These are phyloP conservation scores for Ogataea siamensis DNA, from an alignment of 805 yeast species.

Conservation along the genomic window DNA sequence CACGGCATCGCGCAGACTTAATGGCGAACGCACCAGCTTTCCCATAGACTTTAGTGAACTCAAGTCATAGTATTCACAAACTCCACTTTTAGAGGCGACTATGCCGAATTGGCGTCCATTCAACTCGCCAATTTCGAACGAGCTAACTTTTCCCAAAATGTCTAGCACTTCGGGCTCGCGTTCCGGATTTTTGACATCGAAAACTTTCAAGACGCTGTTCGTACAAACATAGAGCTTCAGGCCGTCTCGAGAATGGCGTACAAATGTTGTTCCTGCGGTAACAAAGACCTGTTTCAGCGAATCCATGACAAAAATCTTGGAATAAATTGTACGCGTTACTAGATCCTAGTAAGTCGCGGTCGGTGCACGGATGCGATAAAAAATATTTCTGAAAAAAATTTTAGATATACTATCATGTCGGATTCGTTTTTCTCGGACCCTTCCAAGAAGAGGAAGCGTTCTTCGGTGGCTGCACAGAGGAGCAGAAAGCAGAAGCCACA, in stretches of 20 bases:
- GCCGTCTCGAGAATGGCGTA: conserved; percentile 25
- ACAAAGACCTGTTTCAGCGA: conserved; percentile 32
- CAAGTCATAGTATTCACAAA: conserved; percentile 41
- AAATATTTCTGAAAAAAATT: conserved; percentile 7
- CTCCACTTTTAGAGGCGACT: conserved; percentile 43
- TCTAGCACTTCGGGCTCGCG: conserved; percentile 63
- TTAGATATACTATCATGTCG: conserved; percentile 24
- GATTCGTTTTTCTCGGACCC: conserved; percentile 67
- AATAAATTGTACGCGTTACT: conserved; percentile 9
- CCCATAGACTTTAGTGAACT: conserved; percentile 24
- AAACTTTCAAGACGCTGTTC: conserved; percentile 53
- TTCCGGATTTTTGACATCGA: conserved; percentile 46
- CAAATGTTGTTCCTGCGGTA: conserved; percentile 27
- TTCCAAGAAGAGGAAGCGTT: conserved; percentile 39
- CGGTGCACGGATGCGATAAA: conserved; percentile 14
- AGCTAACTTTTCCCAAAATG: conserved; percentile 44
- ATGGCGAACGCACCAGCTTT: conserved; percentile 42
- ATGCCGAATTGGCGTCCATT: conserved; percentile 22
- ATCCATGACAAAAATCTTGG: conserved; percentile 20
- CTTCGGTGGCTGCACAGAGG: conserved; percentile 19
- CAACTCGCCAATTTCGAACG: conserved; percentile 32
- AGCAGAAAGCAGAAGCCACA: conserved; percentile 20
- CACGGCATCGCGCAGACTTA: conserved; percentile 50
- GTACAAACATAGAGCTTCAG: conserved; percentile 50
- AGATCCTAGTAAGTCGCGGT: background rate